Evolutionary conservation across 2,329 filamentous ascomycete genomes (phyloP).

Genomic region (Neonectria faginata): DNA sequence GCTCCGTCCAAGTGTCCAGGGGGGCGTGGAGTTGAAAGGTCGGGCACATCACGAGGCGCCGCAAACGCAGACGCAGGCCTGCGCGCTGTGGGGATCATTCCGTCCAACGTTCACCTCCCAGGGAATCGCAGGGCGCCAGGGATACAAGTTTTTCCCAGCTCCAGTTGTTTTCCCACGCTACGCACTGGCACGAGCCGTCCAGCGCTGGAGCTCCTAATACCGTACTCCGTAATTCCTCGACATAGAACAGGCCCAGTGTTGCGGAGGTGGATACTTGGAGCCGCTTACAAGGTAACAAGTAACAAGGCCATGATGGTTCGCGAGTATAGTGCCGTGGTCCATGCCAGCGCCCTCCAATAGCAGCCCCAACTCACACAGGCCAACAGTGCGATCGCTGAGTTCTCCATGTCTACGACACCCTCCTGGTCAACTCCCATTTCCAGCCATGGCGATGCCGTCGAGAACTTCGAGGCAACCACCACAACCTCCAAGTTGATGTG

Average conservation of each 20-base stretch:
- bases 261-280: slow-evolving; percentile 36
- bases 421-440: slow-evolving; percentile 10
- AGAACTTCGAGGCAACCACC: slow-evolving; percentile 15
- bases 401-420: slow-evolving; percentile 30
- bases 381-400: slow-evolving; percentile 31
- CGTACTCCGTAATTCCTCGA: not conserved
- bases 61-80: slow-evolving; percentile 41
- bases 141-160: slow-evolving; percentile 25
- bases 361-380: slow-evolving; percentile 29
- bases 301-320: slow-evolving; percentile 34
- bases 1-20: slow-evolving; percentile 17
- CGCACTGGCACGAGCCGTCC: slow-evolving; percentile 7
- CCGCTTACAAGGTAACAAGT: slow-evolving; percentile 17
- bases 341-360: slow-evolving; percentile 31
- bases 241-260: slow-evolving; percentile 19
- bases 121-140: not conserved
- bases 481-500: slow-evolving; percentile 22
- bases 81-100: slow-evolving; percentile 37
- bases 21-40: slow-evolving; percentile 35
- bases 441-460: slow-evolving; percentile 3
- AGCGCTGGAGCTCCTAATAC: slow-evolving; percentile 13
- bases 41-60: slow-evolving; percentile 42
- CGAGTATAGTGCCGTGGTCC: slow-evolving; percentile 32
- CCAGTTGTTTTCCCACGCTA: slow-evolving; percentile 20
- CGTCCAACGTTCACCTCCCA: slow-evolving; percentile 15